Conservation (phyloP, 2,329 filamentous ascomycete species). For the Diaporthe sp. region DNA sequence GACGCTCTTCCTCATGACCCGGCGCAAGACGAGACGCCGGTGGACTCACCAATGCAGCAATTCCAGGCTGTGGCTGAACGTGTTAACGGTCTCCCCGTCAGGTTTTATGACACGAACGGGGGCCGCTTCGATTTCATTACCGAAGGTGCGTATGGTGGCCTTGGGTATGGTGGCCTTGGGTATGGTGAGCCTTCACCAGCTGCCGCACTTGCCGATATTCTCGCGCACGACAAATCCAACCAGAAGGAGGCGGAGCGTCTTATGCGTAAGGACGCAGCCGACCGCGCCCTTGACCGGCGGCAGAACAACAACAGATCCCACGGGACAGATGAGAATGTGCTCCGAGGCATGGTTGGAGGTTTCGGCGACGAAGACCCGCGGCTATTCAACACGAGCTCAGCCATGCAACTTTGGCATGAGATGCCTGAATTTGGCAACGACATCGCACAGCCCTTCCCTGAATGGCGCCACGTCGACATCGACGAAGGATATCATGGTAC, state of each 20-base stretch:
- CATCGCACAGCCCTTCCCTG: neutral
- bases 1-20: neutral
- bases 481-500: neutral
- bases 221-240: neutral
- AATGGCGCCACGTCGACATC: neutral
- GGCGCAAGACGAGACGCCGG: neutral
- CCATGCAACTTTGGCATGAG: neutral
- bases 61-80: neutral
- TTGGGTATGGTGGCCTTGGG: neutral
- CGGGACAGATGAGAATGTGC: too few relatives aligned
- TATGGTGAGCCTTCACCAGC: neutral
- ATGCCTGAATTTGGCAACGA: neutral
- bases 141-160: neutral
- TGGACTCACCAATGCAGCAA: neutral
- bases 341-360: neutral
- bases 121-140: neutral
- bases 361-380: neutral
- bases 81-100: neutral
- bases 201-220: neutral
- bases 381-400: neutral
- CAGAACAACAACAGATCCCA: neutral
- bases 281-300: neutral
- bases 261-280: neutral
- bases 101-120: neutral
- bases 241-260: neutral